phyloP scores from a whole-genome alignment of 441 rosid species.

The Raphanus hybrid region DNA sequence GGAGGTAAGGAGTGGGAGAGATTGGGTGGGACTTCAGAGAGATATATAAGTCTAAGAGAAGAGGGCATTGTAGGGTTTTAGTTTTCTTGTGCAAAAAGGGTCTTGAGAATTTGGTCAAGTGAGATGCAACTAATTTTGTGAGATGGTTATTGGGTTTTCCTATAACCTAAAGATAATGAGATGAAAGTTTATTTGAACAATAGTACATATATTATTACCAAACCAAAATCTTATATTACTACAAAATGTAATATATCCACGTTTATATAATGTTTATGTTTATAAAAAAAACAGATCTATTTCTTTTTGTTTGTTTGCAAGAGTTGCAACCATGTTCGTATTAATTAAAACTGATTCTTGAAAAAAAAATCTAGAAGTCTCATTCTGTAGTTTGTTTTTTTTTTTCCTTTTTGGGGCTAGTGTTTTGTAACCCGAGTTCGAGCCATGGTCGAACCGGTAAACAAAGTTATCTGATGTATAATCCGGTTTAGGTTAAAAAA shows the following conservation, averaged over 20 bases:
- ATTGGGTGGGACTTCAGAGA: constrained; percentile 47
- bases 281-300: background rate
- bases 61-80: constrained; percentile 42
- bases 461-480: too few relatives aligned
- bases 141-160: constrained; percentile 75
- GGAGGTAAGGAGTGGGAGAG: constrained; percentile 44
- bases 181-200: constrained; percentile 12
- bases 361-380: constrained; percentile 3
- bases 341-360: constrained; percentile 7
- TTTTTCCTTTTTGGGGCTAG: too few relatives aligned
- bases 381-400: background rate
- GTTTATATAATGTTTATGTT: background rate
- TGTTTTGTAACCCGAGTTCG: too few relatives aligned
- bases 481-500: too few relatives aligned
- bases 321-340: background rate
- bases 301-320: constrained; percentile 7
- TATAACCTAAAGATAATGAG: constrained; percentile 39
- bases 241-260: background rate
- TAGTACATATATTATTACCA: background rate
- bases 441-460: too few relatives aligned
- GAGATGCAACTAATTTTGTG: constrained; percentile 81
- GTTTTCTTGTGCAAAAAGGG: constrained; percentile 45
- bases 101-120: constrained; percentile 59
- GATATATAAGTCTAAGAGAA: constrained; percentile 46
- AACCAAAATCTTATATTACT: background rate